phyloP scores from a whole-genome alignment of 1,284 basidiomycete genomes.

The Cronartium ribicola region DNA sequence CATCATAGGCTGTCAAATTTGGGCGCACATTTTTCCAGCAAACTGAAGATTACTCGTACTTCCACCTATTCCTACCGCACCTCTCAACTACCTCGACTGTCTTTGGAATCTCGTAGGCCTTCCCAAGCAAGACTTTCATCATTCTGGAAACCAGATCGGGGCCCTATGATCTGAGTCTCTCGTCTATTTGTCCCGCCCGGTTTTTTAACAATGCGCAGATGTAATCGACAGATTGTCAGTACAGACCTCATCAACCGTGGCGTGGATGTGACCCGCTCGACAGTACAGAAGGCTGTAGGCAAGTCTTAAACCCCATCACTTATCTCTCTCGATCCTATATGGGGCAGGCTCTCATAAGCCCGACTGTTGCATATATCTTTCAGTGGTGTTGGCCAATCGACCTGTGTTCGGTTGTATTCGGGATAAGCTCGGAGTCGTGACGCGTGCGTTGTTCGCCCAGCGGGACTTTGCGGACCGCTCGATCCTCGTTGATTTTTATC shows the following conservation, averaged over 20 bases:
- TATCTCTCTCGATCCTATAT: neutral
- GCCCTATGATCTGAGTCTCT: neutral
- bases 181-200: neutral
- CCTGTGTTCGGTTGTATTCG: conserved; percentile 53
- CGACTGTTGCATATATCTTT: conserved; percentile 42
- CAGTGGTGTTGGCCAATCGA: conserved; percentile 39
- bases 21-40: conserved; percentile 58
- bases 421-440: conserved; percentile 94
- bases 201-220: conserved; percentile 56
- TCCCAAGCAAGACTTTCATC: neutral
- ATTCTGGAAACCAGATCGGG: conserved; percentile 9
- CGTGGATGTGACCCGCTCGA: conserved; percentile 85
- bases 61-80: conserved; percentile 63
- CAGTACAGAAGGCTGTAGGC: conserved; percentile 95
- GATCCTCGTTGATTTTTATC: conserved; percentile 51
- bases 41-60: conserved; percentile 94
- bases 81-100: conserved; percentile 59
- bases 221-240: conserved; percentile 89
- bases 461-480: conserved; percentile 43
- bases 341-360: neutral
- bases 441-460: conserved; percentile 81
- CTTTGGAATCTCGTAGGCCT: conserved; percentile 82
- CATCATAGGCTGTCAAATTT: neutral
- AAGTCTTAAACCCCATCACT: conserved; percentile 58
- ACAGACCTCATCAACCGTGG: conserved; percentile 73